These are phyloP conservation scores for Penicillium antarcticum DNA, from an alignment of 495 filamentous ascomycete species.

Conservation along the genomic window DNA sequence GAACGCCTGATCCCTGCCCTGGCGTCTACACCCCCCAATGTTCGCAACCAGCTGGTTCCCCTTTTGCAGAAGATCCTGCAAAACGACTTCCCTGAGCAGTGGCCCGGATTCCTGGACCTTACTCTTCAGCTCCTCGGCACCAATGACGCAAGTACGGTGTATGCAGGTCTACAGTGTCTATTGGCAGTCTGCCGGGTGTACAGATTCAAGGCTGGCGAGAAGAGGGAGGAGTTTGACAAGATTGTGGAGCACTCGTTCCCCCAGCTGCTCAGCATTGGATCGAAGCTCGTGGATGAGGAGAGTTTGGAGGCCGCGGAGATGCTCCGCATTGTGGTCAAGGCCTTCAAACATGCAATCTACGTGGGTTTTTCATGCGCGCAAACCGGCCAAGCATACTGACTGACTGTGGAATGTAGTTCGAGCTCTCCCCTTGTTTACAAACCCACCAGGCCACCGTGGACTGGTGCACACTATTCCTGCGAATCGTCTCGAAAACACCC, in stretches of 20 bases:
- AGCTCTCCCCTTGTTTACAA: constrained; percentile 73
- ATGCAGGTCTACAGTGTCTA: constrained; percentile 90
- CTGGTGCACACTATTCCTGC: constrained; percentile 93
- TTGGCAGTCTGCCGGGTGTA: constrained; percentile 91
- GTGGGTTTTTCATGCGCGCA: constrained; percentile 51
- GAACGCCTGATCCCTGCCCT: constrained; percentile 85
- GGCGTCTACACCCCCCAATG: constrained; percentile 69
- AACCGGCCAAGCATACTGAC: constrained; percentile 12
- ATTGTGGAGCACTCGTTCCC: constrained; percentile 91
- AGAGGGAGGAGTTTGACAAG: constrained; percentile 83
- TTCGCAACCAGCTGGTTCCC: constrained; percentile 87
- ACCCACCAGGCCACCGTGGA: constrained; percentile 79
- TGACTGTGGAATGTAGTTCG: constrained; percentile 58
- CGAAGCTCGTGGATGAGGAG: constrained; percentile 80
- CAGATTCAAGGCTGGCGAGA: constrained; percentile 84
- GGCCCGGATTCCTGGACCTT: constrained; percentile 89
- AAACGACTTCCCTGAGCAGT: constrained; percentile 89
- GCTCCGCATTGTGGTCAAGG: constrained; percentile 89
- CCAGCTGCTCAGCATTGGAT: constrained; percentile 81
- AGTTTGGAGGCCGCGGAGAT: constrained; percentile 95
- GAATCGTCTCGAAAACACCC: constrained; percentile 79
- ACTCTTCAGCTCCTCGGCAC: constrained; percentile 82
- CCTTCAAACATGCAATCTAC: constrained; percentile 96
- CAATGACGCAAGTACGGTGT: constrained; percentile 78
- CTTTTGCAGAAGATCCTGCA: constrained; percentile 93